These are phyloP conservation scores for Stachybotrys elegans DNA, from an alignment of 2,329 filamentous ascomycete genomes.

Conservation along the genomic window DNA sequence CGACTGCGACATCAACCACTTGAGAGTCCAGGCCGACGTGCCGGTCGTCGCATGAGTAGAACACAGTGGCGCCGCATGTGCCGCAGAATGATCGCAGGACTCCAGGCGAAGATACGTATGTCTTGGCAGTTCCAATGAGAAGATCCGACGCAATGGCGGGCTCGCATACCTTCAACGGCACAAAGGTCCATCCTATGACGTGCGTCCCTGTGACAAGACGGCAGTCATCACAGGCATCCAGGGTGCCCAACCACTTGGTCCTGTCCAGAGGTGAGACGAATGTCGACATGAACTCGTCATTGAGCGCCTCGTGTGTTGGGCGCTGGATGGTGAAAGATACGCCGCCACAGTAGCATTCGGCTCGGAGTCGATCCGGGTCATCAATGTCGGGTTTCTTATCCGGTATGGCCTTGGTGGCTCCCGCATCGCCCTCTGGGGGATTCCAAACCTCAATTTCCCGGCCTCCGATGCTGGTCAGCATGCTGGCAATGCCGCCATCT, in stretches of 20 bases:
- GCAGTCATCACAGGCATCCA: constrained; percentile 41
- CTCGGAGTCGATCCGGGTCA: constrained; percentile 34
- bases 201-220: constrained; percentile 36
- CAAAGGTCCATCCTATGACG: constrained; percentile 35
- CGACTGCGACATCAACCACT: constrained; percentile 37
- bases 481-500: constrained; percentile 30
- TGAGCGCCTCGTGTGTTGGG: constrained; percentile 25
- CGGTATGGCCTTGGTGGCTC: constrained; percentile 19
- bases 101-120: constrained; percentile 32
- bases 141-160: constrained; percentile 32
- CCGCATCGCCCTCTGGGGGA: constrained; percentile 22
- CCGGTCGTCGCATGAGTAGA: constrained; percentile 24
- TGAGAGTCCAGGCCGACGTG: constrained; percentile 22
- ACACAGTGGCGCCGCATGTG: constrained; percentile 39
- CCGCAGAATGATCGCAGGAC: constrained; percentile 40
- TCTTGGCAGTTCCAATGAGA: constrained; percentile 36
- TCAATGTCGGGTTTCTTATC: constrained; percentile 24
- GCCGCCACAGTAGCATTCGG: constrained; percentile 41
- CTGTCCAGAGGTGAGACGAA: constrained; percentile 31
- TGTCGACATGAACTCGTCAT: constrained; percentile 21
- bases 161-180: constrained; percentile 30
- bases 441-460: constrained; percentile 28
- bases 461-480: constrained; percentile 26
- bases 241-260: constrained; percentile 35
- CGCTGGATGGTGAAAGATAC: constrained; percentile 40